Base-by-base conservation (phyloP, 495 filamentous ascomycete genomes). In the Tuber borchii region DNA sequence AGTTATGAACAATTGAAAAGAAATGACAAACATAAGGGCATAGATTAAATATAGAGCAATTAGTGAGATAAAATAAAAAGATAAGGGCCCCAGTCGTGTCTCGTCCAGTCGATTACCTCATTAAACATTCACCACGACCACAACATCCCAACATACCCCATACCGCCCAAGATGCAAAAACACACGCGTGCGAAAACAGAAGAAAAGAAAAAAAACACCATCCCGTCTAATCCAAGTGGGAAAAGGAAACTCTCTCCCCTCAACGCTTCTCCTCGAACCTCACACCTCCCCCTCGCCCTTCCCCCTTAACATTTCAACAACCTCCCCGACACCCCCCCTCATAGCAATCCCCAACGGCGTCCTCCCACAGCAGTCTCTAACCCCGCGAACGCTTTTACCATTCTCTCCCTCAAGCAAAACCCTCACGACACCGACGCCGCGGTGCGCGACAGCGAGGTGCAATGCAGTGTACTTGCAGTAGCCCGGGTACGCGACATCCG, bases 361-460 rank as follows among this genome's bases (percentile, higher is more conserved):
- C 56, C 56, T 65, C 56, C 56, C 26, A 65, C 56, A 65, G 26
- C 26, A 34, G 16, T 65, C 26, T 26, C 26, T 65, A 17, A 65
- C 56, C 14, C 56, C 56, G 14, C 26, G 56, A 31, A 65, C 56
- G 34, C 56, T 65, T 19, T 65, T 14, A 0, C 56, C 56, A 65
- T 65, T 65, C 56, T 65, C 56, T 4, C 56, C 56, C 26, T 65
- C 56, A 26, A 65, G 56, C 12, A 65, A 34, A 34, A 34, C 26
- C 56, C 26, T 65, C 56, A 65, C 56, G 26, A 65, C 10, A 12
- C 12, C 26, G 14, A 12, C 56, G 26, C 56, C 26, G 56, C 26
- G 26, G 56, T 65, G 56, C 56, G 56, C 56, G 56, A 65, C 56
- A 65, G 56, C 56, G 14, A 65, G 56, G 56, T 65, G 56, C 14